A percentile compares a stretch with the other conserved stretches of the same genome.
phyloP scores from a whole-genome alignment of 2,329 filamentous ascomycete genomes.

The Tolypocladium cylindrosporum region DNA sequence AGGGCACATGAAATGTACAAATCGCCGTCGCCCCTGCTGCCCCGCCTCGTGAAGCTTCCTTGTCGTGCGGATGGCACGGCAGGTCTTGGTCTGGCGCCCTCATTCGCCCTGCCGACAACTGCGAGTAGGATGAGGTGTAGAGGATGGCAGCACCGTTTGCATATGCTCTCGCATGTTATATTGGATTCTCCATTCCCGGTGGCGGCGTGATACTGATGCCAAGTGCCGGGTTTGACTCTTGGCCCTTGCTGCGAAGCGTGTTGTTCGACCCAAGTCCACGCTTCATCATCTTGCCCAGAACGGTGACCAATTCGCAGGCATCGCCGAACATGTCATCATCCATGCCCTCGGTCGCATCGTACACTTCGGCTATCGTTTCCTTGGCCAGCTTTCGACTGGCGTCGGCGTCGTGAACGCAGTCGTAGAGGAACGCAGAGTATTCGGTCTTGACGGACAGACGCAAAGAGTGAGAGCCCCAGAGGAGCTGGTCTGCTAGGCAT shows the following conservation, averaged over 20 bases:
- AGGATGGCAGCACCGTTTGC: neutral
- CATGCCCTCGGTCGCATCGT: slow-evolving; percentile 84
- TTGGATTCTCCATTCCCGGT: slow-evolving; percentile 33
- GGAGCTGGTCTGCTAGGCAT: slow-evolving; percentile 59
- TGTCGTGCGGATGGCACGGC: neutral
- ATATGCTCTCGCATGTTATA: slow-evolving; percentile 15
- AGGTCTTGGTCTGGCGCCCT: neutral
- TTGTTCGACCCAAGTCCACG: slow-evolving; percentile 44
- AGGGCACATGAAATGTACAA: neutral
- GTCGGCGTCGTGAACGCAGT: slow-evolving; percentile 77
- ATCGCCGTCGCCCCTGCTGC: neutral
- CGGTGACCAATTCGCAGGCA: slow-evolving; percentile 76
- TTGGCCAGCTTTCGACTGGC: slow-evolving; percentile 68
- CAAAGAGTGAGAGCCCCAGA: slow-evolving; percentile 83
- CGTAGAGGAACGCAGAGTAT: slow-evolving; percentile 86
- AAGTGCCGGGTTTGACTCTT: slow-evolving; percentile 16
- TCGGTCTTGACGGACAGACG: slow-evolving; percentile 86
- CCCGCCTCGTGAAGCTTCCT: neutral
- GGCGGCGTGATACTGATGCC: slow-evolving; percentile 13
- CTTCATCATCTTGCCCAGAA: slow-evolving; percentile 82
- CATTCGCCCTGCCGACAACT: neutral
- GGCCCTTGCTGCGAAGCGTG: slow-evolving; percentile 20
- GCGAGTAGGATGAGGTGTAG: neutral
- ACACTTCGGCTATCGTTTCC: slow-evolving; percentile 79
- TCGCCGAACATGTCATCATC: slow-evolving; percentile 93